Percentiles rank a stretch among this genome's conserved stretches.
These are phyloP conservation scores for Triticum urartu DNA, from an alignment of 176 grass and related monocot genomes.

Conservation along the genomic window DNA sequence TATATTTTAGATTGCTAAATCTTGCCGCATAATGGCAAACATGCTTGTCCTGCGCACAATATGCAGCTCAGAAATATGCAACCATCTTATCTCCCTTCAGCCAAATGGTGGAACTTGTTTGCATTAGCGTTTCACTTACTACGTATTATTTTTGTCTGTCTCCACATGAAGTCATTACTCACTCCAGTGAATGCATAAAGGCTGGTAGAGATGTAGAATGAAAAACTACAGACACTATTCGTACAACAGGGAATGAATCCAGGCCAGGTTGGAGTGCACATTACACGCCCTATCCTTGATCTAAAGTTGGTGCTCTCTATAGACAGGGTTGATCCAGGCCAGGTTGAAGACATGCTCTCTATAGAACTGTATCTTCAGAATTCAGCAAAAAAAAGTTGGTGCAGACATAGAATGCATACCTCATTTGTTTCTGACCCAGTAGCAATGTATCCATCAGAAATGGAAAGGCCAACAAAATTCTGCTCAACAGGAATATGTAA, in stretches of 20 bases:
- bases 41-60: neutral
- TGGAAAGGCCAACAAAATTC: constrained; percentile 98
- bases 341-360: neutral
- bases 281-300: neutral
- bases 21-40: neutral
- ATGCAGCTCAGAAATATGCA: neutral
- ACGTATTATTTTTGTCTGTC: neutral
- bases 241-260: neutral
- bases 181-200: neutral
- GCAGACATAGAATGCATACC: constrained; percentile 54
- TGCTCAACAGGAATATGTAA: constrained; percentile 45
- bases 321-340: neutral
- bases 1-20: neutral
- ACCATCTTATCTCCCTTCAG: neutral
- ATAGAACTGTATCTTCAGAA: neutral
- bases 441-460: constrained; percentile 97
- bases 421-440: constrained; percentile 99
- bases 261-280: neutral
- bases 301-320: neutral
- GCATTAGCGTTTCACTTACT: neutral
- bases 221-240: neutral
- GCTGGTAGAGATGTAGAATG: neutral
- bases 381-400: constrained; percentile 1
- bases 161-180: neutral
- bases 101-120: neutral